These are phyloP conservation scores for Balamuthia mandrillaris DNA, from an alignment of 208 protist species.

Conservation along the genomic window DNA sequence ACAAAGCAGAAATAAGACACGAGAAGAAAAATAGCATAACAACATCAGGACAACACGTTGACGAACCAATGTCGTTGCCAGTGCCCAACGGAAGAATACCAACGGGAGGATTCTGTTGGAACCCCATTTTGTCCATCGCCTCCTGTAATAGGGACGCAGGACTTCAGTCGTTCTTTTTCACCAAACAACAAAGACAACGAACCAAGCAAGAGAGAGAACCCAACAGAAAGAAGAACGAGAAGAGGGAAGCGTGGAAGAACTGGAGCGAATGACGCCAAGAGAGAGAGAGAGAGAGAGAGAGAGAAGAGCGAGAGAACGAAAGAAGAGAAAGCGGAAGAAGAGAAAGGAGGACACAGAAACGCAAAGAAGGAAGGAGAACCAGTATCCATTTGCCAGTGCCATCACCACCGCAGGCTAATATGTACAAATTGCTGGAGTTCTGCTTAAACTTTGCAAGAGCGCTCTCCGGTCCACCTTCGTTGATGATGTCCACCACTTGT, in stretches of 20 bases:
- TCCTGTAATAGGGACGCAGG: background rate
- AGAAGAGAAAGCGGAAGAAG: too few relatives aligned
- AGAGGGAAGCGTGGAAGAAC: too few relatives aligned
- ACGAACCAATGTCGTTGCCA: constrained; percentile 10
- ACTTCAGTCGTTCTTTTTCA: too few relatives aligned
- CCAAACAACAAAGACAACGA: too few relatives aligned
- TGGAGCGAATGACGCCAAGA: too few relatives aligned
- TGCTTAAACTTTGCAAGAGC: background rate
- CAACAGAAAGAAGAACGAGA: too few relatives aligned
- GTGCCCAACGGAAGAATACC: background rate
- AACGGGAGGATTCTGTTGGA: background rate
- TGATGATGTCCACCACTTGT: constrained; percentile 14
- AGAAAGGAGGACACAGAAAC: too few relatives aligned
- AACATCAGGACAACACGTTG: background rate
- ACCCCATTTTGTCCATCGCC: constrained; percentile 24
- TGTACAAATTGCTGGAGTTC: too few relatives aligned
- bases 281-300: too few relatives aligned
- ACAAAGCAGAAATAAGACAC: background rate
- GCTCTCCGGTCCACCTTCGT: background rate
- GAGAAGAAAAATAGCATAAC: background rate
- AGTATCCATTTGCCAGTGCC: constrained; percentile 38
- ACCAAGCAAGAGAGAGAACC: too few relatives aligned
- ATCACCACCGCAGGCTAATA: constrained; percentile 27
- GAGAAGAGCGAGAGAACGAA: too few relatives aligned
- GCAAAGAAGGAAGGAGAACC: too few relatives aligned